These are phyloP conservation scores for Amoebophrya sp. DNA, from an alignment of 169 alveolate species.

Conservation along the genomic window DNA sequence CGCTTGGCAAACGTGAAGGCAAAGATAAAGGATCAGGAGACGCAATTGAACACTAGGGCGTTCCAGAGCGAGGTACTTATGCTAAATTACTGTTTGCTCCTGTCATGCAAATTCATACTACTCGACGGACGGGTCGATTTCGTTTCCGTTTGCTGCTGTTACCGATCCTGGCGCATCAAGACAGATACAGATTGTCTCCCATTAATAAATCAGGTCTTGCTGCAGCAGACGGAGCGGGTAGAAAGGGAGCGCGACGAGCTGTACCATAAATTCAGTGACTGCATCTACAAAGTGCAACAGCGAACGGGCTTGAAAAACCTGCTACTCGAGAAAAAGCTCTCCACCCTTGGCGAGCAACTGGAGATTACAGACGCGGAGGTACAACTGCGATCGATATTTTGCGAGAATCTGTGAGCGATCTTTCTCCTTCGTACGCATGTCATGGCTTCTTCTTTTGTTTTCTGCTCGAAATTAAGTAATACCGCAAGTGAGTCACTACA, in stretches of 20 bases:
- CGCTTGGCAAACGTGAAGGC: conserved; percentile 39
- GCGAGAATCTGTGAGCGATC: no score
- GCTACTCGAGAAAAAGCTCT: conserved; percentile 45
- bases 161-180: background rate
- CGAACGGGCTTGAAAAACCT: conserved; percentile 45
- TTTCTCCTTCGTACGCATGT: no score
- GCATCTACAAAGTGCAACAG: conserved; percentile 47
- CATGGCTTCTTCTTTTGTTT: no score
- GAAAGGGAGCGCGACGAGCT: conserved; percentile 29
- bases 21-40: conserved; percentile 45
- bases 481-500: no score
- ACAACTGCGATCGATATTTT: background rate
- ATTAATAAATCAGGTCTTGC: conserved; percentile 31
- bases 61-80: background rate
- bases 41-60: conserved; percentile 11
- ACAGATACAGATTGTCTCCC: background rate
- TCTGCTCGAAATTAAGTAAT: no score
- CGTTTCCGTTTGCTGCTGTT: background rate
- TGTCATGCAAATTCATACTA: no score
- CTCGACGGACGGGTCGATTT: background rate
- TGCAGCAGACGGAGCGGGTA: conserved; percentile 45
- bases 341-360: conserved; percentile 38
- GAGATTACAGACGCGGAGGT: background rate
- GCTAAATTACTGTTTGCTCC: no score
- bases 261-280: conserved; percentile 42